A percentile compares a stretch with the other conserved stretches of the same genome.
phyloP scores from a whole-genome alignment of 306 rosid species.

The Sindora glabra region DNA sequence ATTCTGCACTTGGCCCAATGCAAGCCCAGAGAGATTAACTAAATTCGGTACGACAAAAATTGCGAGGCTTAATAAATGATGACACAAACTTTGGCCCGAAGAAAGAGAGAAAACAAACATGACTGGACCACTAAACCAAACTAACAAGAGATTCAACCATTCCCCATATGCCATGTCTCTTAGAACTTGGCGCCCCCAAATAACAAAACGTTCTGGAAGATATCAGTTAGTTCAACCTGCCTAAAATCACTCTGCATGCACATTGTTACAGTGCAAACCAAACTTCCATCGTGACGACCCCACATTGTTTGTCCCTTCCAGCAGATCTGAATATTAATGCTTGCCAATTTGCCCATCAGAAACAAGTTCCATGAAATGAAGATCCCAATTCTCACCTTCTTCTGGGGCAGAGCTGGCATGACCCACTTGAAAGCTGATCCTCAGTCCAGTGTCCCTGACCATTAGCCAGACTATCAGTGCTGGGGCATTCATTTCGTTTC shows the following conservation, averaged over 20 bases:
- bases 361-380: conserved; percentile 18
- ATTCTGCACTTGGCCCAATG: neutral
- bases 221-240: conserved; percentile 23
- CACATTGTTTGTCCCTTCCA: conserved; percentile 29
- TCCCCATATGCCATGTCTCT: conserved; percentile 10
- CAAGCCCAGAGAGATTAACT: neutral
- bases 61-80: neutral
- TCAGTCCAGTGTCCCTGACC: conserved; percentile 21
- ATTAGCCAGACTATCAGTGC: conserved; percentile 35
- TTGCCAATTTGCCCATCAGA: conserved; percentile 26
- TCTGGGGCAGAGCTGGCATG: conserved; percentile 14
- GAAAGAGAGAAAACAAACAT: neutral
- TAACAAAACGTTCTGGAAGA: conserved; percentile 19
- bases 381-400: conserved; percentile 20
- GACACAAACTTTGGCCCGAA: too few relatives aligned
- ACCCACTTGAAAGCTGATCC: conserved; percentile 34
- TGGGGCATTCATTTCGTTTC: conserved; percentile 24
- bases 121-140: conserved; percentile 15
- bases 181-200: conserved; percentile 30
- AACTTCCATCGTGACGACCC: conserved; percentile 21
- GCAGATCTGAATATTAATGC: conserved; percentile 21
- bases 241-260: conserved; percentile 27
- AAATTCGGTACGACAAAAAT: neutral
- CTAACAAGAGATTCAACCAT: conserved; percentile 7
- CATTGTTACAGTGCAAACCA: conserved; percentile 30